These are phyloP conservation scores for Asterochloris sp. DNA, from an alignment of 139 green algal species.

Conservation along the genomic window DNA sequence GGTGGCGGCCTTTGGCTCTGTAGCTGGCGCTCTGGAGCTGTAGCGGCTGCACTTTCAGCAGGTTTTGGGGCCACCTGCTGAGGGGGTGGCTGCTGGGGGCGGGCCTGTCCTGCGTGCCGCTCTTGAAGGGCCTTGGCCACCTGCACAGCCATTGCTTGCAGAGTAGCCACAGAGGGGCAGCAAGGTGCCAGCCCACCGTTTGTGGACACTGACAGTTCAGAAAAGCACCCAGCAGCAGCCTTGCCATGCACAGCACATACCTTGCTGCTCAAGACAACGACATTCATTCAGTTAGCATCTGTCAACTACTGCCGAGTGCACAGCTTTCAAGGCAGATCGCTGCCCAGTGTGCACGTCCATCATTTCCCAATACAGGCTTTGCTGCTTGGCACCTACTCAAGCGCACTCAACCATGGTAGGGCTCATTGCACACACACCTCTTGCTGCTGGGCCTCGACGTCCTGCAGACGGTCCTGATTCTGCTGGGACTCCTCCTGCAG, in stretches of 20 bases:
- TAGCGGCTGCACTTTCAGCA: neutral
- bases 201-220: too few species aligned
- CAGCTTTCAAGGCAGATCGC: neutral
- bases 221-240: too few species aligned
- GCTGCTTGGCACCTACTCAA: neutral
- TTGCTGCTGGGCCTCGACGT: conserved; percentile 10
- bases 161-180: too few species aligned
- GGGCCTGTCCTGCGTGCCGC: neutral
- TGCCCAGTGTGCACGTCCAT: neutral
- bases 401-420: neutral
- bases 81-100: neutral
- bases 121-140: neutral
- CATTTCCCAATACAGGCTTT: neutral
- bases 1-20: neutral
- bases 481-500: conserved; percentile 16
- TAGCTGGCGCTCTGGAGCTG: neutral
- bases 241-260: too few species aligned
- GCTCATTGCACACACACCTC: neutral
- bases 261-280: too few species aligned
- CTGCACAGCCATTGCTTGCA: neutral
- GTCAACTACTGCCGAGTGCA: neutral
- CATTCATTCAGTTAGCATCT: too few species aligned
- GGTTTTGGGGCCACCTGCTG: neutral
- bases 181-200: too few species aligned
- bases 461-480: conserved; percentile 5